phyloP scores from a whole-genome alignment of 163 green algal species.

The Scenedesmus sp. region DNA sequence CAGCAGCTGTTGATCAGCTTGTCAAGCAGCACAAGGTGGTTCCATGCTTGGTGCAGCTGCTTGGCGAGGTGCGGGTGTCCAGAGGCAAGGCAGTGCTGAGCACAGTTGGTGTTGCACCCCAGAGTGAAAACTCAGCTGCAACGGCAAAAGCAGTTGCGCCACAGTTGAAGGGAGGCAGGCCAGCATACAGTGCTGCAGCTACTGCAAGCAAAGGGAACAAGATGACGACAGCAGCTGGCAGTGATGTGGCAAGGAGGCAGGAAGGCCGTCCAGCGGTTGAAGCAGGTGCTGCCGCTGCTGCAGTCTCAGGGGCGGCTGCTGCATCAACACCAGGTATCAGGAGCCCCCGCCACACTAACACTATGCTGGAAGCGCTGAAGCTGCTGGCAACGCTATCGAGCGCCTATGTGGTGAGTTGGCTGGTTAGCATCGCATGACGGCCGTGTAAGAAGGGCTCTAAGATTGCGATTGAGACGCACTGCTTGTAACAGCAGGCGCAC shows the following conservation, averaged over 20 bases:
- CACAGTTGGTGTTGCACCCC: too few relatives aligned
- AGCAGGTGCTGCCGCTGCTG: not conserved
- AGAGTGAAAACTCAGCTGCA: too few relatives aligned
- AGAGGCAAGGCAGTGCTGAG: not conserved
- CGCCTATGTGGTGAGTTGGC: not conserved
- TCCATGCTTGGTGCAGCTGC: slow-evolving; percentile 16
- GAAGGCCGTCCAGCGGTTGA: not conserved
- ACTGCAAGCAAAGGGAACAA: not conserved
- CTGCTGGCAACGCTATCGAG: slow-evolving; percentile 4
- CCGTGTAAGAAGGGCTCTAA: not conserved
- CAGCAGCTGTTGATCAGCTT: slow-evolving; percentile 18
- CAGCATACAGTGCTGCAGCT: not conserved
- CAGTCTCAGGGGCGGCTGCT: not conserved
- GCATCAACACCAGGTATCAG: not conserved
- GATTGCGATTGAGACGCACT: not conserved
- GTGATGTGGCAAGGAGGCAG: not conserved
- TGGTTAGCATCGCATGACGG: not conserved
- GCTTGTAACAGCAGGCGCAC: not conserved
- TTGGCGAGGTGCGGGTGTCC: slow-evolving; percentile 27
- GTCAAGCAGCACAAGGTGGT: slow-evolving; percentile 30
- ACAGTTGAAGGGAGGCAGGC: not conserved
- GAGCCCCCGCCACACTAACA: not conserved
- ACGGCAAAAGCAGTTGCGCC: too few relatives aligned
- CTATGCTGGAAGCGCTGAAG: not conserved
- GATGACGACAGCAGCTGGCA: not conserved